Conservation (phyloP, 2,329 filamentous ascomycete genomes). For the Cladorrhinum sp. region DNA sequence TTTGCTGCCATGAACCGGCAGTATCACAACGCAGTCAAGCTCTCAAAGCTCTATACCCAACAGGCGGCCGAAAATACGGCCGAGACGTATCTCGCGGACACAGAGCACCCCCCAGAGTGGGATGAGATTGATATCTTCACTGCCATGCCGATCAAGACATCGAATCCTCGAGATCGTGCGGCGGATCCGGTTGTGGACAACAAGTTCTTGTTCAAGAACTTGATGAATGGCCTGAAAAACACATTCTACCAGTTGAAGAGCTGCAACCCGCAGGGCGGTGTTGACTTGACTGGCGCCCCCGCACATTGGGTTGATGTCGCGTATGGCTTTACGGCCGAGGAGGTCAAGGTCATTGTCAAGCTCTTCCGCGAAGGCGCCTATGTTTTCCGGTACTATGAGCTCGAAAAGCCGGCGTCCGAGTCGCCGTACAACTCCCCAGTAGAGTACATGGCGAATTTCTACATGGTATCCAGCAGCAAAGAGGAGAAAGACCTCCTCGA, state of each 20-base stretch:
- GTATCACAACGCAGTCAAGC: constrained; percentile 90
- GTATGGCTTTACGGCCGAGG: constrained; percentile 94
- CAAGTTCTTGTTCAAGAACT: constrained; percentile 94
- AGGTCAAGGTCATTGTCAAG: constrained; percentile 94
- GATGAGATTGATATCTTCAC: constrained; percentile 98
- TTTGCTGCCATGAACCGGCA: constrained; percentile 98
- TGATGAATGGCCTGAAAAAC: constrained; percentile 93
- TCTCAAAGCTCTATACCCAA: constrained; percentile 73
- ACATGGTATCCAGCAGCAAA: constrained; percentile 88
- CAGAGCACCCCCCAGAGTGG: constrained; percentile 81
- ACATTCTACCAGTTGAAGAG: constrained; percentile 92
- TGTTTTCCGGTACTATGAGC: constrained; percentile 95
- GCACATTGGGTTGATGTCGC: constrained; percentile 93
- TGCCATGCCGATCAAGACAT: constrained; percentile 93
- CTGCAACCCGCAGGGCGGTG: constrained; percentile 72
- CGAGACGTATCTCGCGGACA: constrained; percentile 83
- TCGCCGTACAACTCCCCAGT: constrained; percentile 75
- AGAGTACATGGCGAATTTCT: constrained; percentile 90
- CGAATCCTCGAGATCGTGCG: constrained; percentile 83
- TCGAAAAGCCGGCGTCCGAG: constrained; percentile 73
- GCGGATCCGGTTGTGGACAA: constrained; percentile 93
- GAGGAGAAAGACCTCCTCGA: constrained; percentile 97
- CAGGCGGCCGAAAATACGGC: constrained; percentile 60
- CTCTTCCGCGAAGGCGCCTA: constrained; percentile 94
- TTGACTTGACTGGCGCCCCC: constrained; percentile 76